Base-by-base conservation (phyloP, 768 basidiomycete species). In the Agrocybe chaxingu region DNA sequence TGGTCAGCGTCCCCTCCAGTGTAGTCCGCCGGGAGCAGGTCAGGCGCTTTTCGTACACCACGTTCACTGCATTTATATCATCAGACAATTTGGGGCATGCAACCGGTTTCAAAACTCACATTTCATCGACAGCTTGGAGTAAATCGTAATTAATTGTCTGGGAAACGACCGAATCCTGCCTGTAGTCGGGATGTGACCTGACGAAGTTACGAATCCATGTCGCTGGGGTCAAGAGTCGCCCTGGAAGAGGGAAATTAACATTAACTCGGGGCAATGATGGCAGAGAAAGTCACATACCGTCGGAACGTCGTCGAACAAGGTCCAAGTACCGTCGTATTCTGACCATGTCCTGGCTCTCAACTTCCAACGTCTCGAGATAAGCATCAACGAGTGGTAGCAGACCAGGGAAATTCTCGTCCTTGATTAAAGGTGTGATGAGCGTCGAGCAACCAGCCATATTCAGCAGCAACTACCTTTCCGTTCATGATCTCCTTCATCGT, bases 141-240 rank as follows among this genome's bases (percentile, higher is more conserved):
- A 99, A 78, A 69, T 99, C 97, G 63, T 95, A 97, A 62, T 94
- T 97, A 62, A 98, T 92, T 68, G 89, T 85, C 60, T 91, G 80
- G 45, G 77, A 87, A 13, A 99, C 92, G 45, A 89, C 87, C n/a
- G 93, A 96, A 70, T 99, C 93, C 44, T 82, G 78, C 66, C 88
- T 86, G 72, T 99, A 99, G n/a, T 73, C 79, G 7, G 95, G 91
- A 66, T 99, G 97, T 1, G 84, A 79, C 19, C 84, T 82, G 38
- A 99, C 89, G 69, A 98, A 98, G 42, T 88, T 78, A 33, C 97
- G 81, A 50, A 97, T 94, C 93, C 93, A 99, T 3, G 84, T 82
- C 8, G 97, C 97, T 6, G 92, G 82, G 0, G 97, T 98, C 64
- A 82, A 66, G 19, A 98, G 73, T 5, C 85, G 76, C 16, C 92